Evolutionary conservation across 805 yeast species (phyloP).

Genomic region (Maudiozyma turicensis): DNA sequence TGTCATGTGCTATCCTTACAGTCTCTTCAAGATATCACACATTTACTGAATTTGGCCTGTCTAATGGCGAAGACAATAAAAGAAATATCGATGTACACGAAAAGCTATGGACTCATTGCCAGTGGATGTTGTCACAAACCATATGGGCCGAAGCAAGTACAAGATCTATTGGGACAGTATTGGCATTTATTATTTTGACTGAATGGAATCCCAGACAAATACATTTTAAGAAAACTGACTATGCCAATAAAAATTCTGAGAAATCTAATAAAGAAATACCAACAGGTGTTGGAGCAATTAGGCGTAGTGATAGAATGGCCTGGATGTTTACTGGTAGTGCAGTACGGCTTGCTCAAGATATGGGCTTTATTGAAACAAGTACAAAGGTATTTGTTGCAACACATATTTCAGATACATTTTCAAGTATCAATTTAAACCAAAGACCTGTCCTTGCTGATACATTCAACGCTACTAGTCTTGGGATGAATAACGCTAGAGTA

Average conservation of each 20-base stretch:
- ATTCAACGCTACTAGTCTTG: constrained; percentile 50
- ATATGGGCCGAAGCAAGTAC: constrained; percentile 94
- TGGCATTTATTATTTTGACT: constrained; percentile 74
- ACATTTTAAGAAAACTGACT: constrained; percentile 80
- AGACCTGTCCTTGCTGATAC: constrained; percentile 70
- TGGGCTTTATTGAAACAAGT: constrained; percentile 67
- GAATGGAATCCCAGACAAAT: constrained; percentile 97
- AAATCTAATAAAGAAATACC: constrained; percentile 37
- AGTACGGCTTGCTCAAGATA: constrained; percentile 75
- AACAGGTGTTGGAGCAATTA: constrained; percentile 75
- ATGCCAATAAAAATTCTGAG: constrained; percentile 49
- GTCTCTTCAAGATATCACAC: constrained; percentile 71
- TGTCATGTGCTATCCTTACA: constrained; percentile 72
- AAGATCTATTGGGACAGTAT: constrained; percentile 75
- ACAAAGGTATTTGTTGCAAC: constrained; percentile 72
- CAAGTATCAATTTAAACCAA: constrained; percentile 74
- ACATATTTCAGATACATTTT: constrained; percentile 71
- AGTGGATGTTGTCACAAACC: constrained; percentile 68
- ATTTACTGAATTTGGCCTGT: constrained; percentile 33
- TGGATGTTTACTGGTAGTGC: constrained; percentile 92
- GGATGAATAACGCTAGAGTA: constrained; percentile 1
- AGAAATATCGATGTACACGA: constrained; percentile 59
- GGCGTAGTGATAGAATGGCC: constrained; percentile 81
- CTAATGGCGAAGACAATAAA: constrained; percentile 29
- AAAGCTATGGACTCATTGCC: constrained; percentile 76